Evolutionary conservation across 1,284 basidiomycete genomes (phyloP).

Genomic region (Marasmius oreades): DNA sequence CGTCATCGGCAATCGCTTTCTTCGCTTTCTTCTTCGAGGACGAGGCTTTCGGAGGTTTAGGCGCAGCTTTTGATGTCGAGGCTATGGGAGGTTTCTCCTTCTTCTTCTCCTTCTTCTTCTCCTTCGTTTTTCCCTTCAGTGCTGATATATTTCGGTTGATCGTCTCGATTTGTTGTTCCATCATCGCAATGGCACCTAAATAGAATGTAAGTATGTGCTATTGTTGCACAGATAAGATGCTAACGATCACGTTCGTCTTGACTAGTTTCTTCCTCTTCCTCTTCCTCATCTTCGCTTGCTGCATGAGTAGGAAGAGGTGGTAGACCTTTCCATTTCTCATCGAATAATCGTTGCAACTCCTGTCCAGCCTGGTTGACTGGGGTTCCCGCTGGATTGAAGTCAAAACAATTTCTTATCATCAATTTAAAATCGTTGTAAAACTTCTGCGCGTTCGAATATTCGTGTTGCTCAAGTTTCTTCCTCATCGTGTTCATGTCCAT

Average conservation of each 20-base stretch:
- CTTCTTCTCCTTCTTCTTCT: conserved; percentile 50
- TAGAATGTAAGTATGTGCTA: conserved; percentile 18
- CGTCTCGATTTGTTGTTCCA: conserved; percentile 73
- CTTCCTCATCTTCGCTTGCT: conserved; percentile 41
- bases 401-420: conserved; percentile 91
- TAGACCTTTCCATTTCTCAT: conserved; percentile 84
- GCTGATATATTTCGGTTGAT: conserved; percentile 63
- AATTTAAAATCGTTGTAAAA: conserved; percentile 92
- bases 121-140: conserved; percentile 66
- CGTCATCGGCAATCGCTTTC: conserved; percentile 55
- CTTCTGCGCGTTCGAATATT: conserved; percentile 74
- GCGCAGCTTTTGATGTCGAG: conserved; percentile 55
- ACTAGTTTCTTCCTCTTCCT: conserved; percentile 41
- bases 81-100: conserved; percentile 44
- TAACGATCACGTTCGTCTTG: conserved; percentile 58
- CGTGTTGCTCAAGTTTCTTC: conserved; percentile 72
- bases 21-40: conserved; percentile 54
- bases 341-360: conserved; percentile 81
- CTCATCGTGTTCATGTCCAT: conserved; percentile 93
- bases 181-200: conserved; percentile 62
- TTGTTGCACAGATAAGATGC: conserved; percentile 21
- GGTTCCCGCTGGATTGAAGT: conserved; percentile 89
- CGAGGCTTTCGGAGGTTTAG: conserved; percentile 42
- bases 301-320: conserved; percentile 55
- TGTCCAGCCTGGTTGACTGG: conserved; percentile 83